Conservation (phyloP, 805 yeast genomes). For the Saturnispora silvae region DNA sequence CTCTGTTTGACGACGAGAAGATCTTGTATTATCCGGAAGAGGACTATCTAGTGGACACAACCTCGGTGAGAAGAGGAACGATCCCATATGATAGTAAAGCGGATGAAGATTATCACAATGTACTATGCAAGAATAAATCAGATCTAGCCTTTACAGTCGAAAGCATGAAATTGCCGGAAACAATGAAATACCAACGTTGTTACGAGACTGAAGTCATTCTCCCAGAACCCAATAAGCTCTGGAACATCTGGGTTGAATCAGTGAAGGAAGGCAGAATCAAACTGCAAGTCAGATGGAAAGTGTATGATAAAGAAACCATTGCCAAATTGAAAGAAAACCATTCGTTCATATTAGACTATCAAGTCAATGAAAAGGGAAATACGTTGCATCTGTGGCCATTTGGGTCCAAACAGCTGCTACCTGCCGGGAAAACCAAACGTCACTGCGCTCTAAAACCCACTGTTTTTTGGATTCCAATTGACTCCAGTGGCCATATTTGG, state of each 20-base stretch:
- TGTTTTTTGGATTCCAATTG: constrained; percentile 4
- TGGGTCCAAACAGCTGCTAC: constrained; percentile 3
- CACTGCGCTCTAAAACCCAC: background rate
- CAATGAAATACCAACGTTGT: background rate
- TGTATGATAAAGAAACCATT: background rate
- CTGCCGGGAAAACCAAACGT: background rate
- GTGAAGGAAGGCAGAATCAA: background rate
- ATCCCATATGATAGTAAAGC: background rate
- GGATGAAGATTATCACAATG: background rate
- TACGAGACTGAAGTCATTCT: background rate
- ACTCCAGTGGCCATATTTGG: constrained; percentile 2
- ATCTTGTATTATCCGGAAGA: constrained; percentile 1
- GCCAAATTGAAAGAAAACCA: background rate
- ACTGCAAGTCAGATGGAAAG: constrained; percentile 2
- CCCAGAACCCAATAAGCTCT: constrained; percentile 1
- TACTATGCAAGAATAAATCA: background rate
- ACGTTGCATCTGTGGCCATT: constrained; percentile 6
- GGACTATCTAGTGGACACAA: background rate
- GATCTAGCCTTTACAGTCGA: background rate
- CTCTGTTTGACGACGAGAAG: constrained; percentile 4
- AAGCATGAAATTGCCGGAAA: constrained; percentile 2
- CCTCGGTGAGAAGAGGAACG: background rate
- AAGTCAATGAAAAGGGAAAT: constrained; percentile 6
- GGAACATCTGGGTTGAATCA: constrained; percentile 11
- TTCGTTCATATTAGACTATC: constrained; percentile 6